Evolutionary conservation across 2,329 filamentous ascomycete genomes (phyloP).

Genomic region (Aplosporella prunicola): DNA sequence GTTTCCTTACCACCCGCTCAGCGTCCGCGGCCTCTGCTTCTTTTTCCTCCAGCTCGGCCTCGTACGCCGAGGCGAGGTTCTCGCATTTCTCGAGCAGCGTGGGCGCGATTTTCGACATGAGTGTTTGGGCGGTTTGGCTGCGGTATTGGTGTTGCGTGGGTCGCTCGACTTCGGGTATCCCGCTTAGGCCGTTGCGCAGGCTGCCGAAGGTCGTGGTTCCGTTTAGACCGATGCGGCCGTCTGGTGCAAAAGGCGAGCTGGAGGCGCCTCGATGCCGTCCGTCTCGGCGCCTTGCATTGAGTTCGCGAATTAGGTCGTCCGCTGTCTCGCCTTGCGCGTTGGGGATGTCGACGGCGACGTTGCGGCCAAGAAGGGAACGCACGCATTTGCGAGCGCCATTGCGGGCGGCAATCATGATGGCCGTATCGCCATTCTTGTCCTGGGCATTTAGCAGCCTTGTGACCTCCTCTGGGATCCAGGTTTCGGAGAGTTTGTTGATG

Average conservation of each 20-base stretch:
- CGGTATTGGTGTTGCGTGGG: slow-evolving; percentile 22
- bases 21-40: slow-evolving; percentile 43
- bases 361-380: slow-evolving; percentile 59
- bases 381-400: slow-evolving; percentile 74
- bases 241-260: slow-evolving; percentile 50
- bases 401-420: slow-evolving; percentile 75
- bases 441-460: slow-evolving; percentile 71
- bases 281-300: slow-evolving; percentile 60
- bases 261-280: slow-evolving; percentile 56
- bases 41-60: slow-evolving; percentile 66
- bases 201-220: slow-evolving; percentile 15
- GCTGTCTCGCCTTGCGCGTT: slow-evolving; percentile 77
- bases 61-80: slow-evolving; percentile 46
- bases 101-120: slow-evolving; percentile 55
- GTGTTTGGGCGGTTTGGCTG: slow-evolving; percentile 42
- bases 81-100: slow-evolving; percentile 40
- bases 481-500: slow-evolving; percentile 75
- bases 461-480: slow-evolving; percentile 64
- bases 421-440: slow-evolving; percentile 83
- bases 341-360: slow-evolving; percentile 71
- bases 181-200: slow-evolving; percentile 2
- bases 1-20: slow-evolving; percentile 44
- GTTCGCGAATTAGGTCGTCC: slow-evolving; percentile 67
- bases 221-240: slow-evolving; percentile 18
- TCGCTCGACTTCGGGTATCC: not conserved